phyloP scores from a whole-genome alignment of 2,329 filamentous ascomycete genomes.

The Colletotrichum sublineola region DNA sequence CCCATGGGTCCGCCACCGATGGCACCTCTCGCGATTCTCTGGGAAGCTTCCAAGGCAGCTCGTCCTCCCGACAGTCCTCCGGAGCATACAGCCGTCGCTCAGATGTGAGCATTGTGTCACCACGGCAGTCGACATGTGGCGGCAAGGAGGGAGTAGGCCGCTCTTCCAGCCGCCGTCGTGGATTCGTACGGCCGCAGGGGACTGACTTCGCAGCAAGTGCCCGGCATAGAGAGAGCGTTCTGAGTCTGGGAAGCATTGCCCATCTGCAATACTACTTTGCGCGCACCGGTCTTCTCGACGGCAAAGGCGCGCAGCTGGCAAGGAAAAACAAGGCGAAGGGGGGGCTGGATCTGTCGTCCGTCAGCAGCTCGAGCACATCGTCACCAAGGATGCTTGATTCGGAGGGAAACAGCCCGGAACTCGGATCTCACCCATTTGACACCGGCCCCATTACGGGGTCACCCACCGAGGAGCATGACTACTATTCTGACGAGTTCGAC shows the following conservation, averaged over 20 bases:
- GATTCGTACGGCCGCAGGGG: slow-evolving; percentile 88
- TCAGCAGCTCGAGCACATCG: slow-evolving; percentile 54
- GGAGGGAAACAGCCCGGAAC: slow-evolving; percentile 71
- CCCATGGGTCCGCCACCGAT: slow-evolving; percentile 66
- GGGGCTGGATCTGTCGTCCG: slow-evolving; percentile 67
- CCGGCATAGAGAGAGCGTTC: slow-evolving; percentile 90
- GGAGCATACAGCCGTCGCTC: slow-evolving; percentile 65
- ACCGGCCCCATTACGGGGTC: slow-evolving; percentile 60
- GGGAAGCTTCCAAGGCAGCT: slow-evolving; percentile 68
- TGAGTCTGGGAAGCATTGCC: slow-evolving; percentile 95
- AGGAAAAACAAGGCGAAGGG: slow-evolving; percentile 76
- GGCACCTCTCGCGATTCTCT: slow-evolving; percentile 66
- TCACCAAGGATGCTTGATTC: slow-evolving; percentile 58
- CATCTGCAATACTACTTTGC: slow-evolving; percentile 99
- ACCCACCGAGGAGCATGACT: slow-evolving; percentile 61
- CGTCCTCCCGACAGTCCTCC: slow-evolving; percentile 75
- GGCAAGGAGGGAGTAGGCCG: slow-evolving; percentile 53
- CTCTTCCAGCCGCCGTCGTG: slow-evolving; percentile 69
- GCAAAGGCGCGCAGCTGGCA: slow-evolving; percentile 88
- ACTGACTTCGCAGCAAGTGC: slow-evolving; percentile 93
- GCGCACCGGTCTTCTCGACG: slow-evolving; percentile 90
- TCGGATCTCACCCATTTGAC: slow-evolving; percentile 56
- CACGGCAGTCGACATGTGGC: slow-evolving; percentile 63
- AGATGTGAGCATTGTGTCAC: slow-evolving; percentile 56
- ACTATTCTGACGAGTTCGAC: slow-evolving; percentile 71